Conservation (phyloP, 1,139 yeast species). For the Pichia inconspicua region DNA sequence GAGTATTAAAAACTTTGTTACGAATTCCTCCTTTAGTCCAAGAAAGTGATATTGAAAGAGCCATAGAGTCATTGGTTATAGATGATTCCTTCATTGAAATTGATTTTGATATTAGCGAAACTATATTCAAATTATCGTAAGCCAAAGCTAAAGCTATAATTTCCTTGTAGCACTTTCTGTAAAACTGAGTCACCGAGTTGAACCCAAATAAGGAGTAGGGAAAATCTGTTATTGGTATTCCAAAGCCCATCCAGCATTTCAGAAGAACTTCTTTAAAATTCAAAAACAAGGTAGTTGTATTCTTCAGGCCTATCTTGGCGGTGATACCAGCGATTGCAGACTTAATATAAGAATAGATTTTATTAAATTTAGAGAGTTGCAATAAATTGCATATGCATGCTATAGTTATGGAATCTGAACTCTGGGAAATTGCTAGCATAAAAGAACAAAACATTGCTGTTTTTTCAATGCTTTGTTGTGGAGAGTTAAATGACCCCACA, state of each 20-base stretch:
- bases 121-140: conserved; percentile 13
- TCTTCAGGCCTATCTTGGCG: conserved; percentile 12
- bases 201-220: conserved; percentile 37
- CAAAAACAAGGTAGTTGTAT: conserved; percentile 28
- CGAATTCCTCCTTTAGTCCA: conserved; percentile 17
- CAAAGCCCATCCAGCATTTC: conserved; percentile 37
- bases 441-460: conserved; percentile 36
- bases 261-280: conserved; percentile 23
- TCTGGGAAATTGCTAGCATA: conserved; percentile 29
- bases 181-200: conserved; percentile 26
- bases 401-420: conserved; percentile 28
- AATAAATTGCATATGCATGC: conserved; percentile 36
- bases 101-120: conserved; percentile 12
- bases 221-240: conserved; percentile 29
- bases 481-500: conserved; percentile 29
- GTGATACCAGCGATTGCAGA: conserved; percentile 27
- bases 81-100: conserved; percentile 6
- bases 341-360: conserved; percentile 30
- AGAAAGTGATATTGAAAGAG: conserved; percentile 21
- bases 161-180: conserved; percentile 29
- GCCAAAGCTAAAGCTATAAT: conserved; percentile 34
- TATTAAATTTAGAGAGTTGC: conserved; percentile 33
- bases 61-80: conserved; percentile 22
- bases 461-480: conserved; percentile 34
- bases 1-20: conserved; percentile 10